These are phyloP conservation scores for Teratosphaeria pseudoeucalypti DNA, from an alignment of 2,329 filamentous ascomycete species.

Conservation along the genomic window DNA sequence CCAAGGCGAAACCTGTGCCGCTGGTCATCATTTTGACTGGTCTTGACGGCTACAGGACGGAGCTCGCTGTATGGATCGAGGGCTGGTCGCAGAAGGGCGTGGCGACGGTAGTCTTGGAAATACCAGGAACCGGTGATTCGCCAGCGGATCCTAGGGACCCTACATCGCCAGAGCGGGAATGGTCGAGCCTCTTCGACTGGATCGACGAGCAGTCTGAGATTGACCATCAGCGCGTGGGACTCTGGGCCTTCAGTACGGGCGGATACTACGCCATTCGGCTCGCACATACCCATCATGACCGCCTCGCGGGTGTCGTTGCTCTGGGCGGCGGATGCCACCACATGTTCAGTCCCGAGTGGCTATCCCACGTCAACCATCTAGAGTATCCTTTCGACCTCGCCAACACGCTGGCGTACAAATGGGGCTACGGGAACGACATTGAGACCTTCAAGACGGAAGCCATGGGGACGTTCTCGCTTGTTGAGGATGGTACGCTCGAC, in stretches of 20 bases:
- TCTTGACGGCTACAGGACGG: conserved; percentile 49
- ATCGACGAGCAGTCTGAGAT: conserved; percentile 37
- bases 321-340: conserved; percentile 48
- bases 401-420: conserved; percentile 42
- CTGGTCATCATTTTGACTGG: conserved; percentile 48
- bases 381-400: conserved; percentile 52
- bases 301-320: conserved; percentile 42
- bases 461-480: conserved; percentile 44
- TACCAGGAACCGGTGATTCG: conserved; percentile 49
- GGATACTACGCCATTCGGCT: conserved; percentile 49
- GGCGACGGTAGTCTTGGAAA: conserved; percentile 43
- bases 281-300: conserved; percentile 47
- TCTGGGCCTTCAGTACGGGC: conserved; percentile 50
- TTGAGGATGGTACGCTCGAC: conserved; percentile 46
- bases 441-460: conserved; percentile 40
- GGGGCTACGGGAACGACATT: conserved; percentile 31
- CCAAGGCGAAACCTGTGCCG: conserved; percentile 35
- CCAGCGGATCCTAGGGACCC: conserved; percentile 39
- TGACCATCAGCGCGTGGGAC: conserved; percentile 37
- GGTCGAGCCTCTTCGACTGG: conserved; percentile 46
- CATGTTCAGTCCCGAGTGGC: conserved; percentile 48
- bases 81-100: conserved; percentile 41
- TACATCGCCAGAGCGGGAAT: conserved; percentile 43
- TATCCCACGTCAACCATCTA: conserved; percentile 44
- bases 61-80: conserved; percentile 43